These are phyloP conservation scores for Oldenlandia corymbosa DNA, from an alignment of 257 asterid genomes.

Conservation along the genomic window DNA sequence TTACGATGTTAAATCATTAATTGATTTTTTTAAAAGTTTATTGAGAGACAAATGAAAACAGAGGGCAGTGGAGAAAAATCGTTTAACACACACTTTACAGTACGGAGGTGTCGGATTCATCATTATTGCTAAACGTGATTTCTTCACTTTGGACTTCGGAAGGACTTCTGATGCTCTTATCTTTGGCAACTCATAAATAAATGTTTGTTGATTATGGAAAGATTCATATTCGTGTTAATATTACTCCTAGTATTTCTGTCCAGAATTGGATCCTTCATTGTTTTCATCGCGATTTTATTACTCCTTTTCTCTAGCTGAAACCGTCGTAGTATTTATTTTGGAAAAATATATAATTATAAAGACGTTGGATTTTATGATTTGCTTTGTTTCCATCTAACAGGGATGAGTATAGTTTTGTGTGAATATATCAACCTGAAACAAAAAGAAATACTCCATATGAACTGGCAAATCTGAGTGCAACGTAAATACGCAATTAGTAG, in stretches of 20 bases:
- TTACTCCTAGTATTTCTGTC: neutral
- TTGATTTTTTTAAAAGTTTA: neutral
- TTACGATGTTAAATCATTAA: neutral
- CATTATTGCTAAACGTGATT: neutral
- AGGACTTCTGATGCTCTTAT: neutral
- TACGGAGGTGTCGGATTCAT: neutral
- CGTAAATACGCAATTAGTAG: too few relatives aligned
- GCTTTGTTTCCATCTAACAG: neutral
- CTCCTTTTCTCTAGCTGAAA: neutral
- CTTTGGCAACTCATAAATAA: too few relatives aligned
- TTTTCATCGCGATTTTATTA: neutral
- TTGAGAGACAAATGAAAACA: neutral
- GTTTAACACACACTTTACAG: too few relatives aligned
- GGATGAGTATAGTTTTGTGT: neutral
- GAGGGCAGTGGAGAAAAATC: neutral
- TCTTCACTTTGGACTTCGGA: neutral
- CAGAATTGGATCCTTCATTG: neutral
- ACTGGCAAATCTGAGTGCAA: too few relatives aligned
- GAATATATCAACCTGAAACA: too few relatives aligned
- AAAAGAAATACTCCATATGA: too few relatives aligned
- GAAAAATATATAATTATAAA: too few relatives aligned
- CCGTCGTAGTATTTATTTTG: neutral
- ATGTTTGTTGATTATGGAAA: neutral
- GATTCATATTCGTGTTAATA: conserved; percentile 2
- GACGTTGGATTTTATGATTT: neutral